Conservation (phyloP, 257 asterid genomes). For the Lycium barbarum region DNA sequence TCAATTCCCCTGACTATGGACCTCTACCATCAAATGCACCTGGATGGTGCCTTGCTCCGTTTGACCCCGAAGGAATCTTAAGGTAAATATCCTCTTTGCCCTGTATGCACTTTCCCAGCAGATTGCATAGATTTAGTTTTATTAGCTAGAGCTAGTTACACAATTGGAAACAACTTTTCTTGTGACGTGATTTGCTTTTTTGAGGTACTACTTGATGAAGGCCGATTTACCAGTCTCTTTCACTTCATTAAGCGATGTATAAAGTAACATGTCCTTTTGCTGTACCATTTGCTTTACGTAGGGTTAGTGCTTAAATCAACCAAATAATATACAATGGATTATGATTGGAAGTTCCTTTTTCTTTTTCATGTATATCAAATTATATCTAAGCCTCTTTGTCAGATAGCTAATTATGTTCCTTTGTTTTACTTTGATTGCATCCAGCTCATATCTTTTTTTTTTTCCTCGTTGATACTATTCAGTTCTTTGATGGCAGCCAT, state of each 20-base stretch:
- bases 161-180: not conserved
- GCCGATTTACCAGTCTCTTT: not conserved
- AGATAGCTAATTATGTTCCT: slow-evolving; percentile 13
- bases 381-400: not conserved
- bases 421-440: slow-evolving; percentile 23
- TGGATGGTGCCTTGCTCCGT: slow-evolving; percentile 92
- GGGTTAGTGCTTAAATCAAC: slow-evolving; percentile 20
- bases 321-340: not conserved
- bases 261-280: not conserved
- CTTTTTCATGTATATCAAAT: not conserved
- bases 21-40: slow-evolving; percentile 82
- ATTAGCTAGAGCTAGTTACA: slow-evolving; percentile 26
- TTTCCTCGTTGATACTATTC: slow-evolving; percentile 41
- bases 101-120: slow-evolving; percentile 22
- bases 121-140: not conserved
- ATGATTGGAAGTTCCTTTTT: slow-evolving; percentile 21
- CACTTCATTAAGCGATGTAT: slow-evolving; percentile 11
- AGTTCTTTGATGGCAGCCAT: slow-evolving; percentile 92
- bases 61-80: slow-evolving; percentile 93
- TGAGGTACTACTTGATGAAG: not conserved
- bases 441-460: slow-evolving; percentile 28
- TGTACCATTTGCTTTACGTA: slow-evolving; percentile 10
- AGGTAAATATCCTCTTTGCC: slow-evolving; percentile 51
- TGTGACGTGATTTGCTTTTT: slow-evolving; percentile 10
- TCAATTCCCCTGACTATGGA: slow-evolving; percentile 91